These are phyloP conservation scores for Aristolochia californica DNA, from an alignment of 164 flowering plant species.

Conservation along the genomic window DNA sequence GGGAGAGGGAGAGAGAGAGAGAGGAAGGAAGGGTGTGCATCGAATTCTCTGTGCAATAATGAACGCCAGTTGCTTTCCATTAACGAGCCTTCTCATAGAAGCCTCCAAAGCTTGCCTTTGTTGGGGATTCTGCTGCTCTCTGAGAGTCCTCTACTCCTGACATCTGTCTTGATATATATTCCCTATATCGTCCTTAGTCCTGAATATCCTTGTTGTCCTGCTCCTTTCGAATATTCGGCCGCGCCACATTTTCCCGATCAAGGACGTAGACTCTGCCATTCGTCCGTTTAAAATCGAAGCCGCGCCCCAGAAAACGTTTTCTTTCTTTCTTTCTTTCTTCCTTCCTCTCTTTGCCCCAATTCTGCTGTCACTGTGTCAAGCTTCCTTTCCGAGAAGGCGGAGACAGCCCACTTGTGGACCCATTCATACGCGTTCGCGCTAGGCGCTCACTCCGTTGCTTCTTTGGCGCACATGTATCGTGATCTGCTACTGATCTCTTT, in stretches of 20 bases:
- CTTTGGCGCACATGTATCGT: too few relatives aligned
- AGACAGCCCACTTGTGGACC: too few relatives aligned
- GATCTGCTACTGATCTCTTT: too few relatives aligned
- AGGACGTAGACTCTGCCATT: background rate
- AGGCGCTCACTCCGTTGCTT: too few relatives aligned
- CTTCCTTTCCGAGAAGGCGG: too few relatives aligned
- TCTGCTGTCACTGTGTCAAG: too few relatives aligned
- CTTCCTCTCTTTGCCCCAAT: too few relatives aligned
- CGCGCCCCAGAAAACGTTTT: background rate
- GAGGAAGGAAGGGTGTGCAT: background rate
- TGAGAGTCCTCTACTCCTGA: background rate
- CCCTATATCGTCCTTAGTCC: constrained; percentile 3
- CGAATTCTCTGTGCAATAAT: constrained; percentile 6
- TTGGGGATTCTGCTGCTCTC: background rate
- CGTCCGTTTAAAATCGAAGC: background rate
- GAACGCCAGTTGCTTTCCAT: background rate
- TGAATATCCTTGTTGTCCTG: constrained; percentile 6
- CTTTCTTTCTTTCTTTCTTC: too few relatives aligned
- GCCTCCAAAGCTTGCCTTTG: constrained; percentile 5
- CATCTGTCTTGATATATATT: constrained; percentile 1
- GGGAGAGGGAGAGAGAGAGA: background rate
- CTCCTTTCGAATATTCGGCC: background rate
- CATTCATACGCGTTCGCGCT: too few relatives aligned
- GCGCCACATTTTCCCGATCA: background rate
- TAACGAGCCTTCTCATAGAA: constrained; percentile 3